Evolutionary conservation across 1,139 yeast genomes (phyloP).

Genomic region (Pneumocystis carinii): DNA sequence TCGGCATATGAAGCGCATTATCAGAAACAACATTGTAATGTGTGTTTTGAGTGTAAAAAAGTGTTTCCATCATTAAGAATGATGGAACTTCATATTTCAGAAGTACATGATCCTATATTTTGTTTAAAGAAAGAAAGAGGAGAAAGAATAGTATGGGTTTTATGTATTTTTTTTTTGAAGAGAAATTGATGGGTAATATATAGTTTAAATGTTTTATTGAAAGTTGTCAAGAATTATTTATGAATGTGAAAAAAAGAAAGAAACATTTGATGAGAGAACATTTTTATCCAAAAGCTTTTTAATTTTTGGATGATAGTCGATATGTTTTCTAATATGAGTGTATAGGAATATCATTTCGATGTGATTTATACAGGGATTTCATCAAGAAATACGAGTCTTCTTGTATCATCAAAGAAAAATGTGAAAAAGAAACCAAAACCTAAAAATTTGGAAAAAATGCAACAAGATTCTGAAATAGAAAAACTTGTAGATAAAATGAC

Average conservation of each 20-base stretch:
- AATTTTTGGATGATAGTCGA: conserved; percentile 18
- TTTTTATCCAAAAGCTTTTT: conserved; percentile 33
- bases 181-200: not conserved
- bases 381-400: not conserved
- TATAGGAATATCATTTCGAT: not conserved
- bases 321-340: not conserved
- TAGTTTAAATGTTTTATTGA: conserved; percentile 29
- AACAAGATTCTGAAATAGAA: not conserved
- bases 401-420: not conserved
- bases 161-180: not conserved
- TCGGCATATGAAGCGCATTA: conserved; percentile 12
- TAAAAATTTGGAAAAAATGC: not conserved
- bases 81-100: conserved; percentile 37
- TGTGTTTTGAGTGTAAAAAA: conserved; percentile 32
- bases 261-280: conserved; percentile 38
- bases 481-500: not conserved
- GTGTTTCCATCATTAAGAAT: conserved; percentile 30
- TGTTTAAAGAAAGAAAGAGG: conserved; percentile 28
- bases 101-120: conserved; percentile 39
- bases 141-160: conserved; percentile 15
- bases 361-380: not conserved
- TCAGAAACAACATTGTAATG: conserved; percentile 12
- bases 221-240: conserved; percentile 26
- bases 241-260: conserved; percentile 28
- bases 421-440: not conserved